These are phyloP conservation scores for Microbotryum intermedium DNA, from an alignment of 1,284 basidiomycete genomes.

Conservation along the genomic window DNA sequence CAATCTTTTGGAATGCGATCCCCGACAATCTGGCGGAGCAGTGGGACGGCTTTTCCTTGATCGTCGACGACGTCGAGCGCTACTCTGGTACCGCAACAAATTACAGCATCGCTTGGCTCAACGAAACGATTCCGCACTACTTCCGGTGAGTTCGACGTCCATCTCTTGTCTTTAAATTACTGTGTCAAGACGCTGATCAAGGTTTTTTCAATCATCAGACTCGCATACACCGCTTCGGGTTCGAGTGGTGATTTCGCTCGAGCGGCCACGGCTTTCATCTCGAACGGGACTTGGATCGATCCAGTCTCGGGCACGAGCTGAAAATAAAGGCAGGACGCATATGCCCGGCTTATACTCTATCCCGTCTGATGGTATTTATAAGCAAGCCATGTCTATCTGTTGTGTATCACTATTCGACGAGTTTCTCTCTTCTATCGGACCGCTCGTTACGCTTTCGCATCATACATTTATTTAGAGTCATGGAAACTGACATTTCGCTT, in stretches of 20 bases:
- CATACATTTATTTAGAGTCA: too few relatives aligned
- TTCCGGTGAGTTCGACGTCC: conserved; percentile 41
- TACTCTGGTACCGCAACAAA: conserved; percentile 59
- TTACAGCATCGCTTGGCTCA: conserved; percentile 56
- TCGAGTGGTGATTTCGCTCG: conserved; percentile 68
- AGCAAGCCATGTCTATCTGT: too few relatives aligned
- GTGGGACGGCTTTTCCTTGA: conserved; percentile 58
- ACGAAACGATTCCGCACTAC: conserved; percentile 62
- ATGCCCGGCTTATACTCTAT: too few relatives aligned
- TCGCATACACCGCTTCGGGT: conserved; percentile 43
- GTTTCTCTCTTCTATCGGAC: too few relatives aligned
- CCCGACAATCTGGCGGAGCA: conserved; percentile 38
- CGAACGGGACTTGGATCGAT: conserved; percentile 67
- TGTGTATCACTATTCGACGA: too few relatives aligned
- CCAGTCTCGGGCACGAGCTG: conserved; percentile 14
- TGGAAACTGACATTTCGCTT: too few relatives aligned
- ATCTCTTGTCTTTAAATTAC: not conserved
- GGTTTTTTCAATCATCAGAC: not conserved
- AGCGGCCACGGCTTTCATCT: conserved; percentile 59
- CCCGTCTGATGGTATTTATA: too few relatives aligned
- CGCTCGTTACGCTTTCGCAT: too few relatives aligned
- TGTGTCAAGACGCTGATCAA: not conserved
- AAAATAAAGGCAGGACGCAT: not conserved
- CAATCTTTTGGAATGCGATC: conserved; percentile 56
- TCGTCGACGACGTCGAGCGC: conserved; percentile 76